phyloP scores from a whole-genome alignment of 306 rosid species.

The Astragalus membranaceus region DNA sequence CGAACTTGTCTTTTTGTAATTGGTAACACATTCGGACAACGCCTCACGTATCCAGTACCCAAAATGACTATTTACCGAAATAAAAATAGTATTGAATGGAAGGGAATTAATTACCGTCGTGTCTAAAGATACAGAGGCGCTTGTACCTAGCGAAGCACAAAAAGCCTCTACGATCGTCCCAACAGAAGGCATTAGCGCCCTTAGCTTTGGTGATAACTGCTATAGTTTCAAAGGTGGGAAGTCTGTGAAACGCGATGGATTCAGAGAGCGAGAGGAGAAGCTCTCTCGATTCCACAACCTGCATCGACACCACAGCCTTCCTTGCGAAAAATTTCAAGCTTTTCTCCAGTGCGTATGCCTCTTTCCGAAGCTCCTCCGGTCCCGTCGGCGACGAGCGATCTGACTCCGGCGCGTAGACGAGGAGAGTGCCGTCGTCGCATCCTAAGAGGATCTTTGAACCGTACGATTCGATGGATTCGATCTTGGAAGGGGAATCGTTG shows the following conservation, averaged over 20 bases:
- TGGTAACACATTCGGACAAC: too few species aligned
- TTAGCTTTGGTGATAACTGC: conserved; percentile 93
- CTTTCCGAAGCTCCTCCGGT: conserved; percentile 18
- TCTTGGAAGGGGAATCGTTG: conserved; percentile 48
- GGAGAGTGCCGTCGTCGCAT: conserved; percentile 90
- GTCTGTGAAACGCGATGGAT: conserved; percentile 80
- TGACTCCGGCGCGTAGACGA: conserved; percentile 52
- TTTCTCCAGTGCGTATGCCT: conserved; percentile 43
- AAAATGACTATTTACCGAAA: not conserved
- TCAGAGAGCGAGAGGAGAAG: conserved; percentile 81
- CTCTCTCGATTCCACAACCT: conserved; percentile 69
- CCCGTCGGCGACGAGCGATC: not conserved
- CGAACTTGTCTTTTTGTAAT: too few species aligned
- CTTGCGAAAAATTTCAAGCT: conserved; percentile 54
- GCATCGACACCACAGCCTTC: conserved; percentile 62
- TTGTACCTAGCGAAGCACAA: conserved; percentile 87
- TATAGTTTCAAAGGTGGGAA: conserved; percentile 65
- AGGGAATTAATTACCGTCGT: conserved; percentile 67
- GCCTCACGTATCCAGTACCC: too few species aligned
- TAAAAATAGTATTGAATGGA: not conserved
- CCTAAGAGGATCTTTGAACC: conserved; percentile 70
- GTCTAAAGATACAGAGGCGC: conserved; percentile 81
- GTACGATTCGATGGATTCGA: conserved; percentile 74
- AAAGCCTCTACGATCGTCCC: conserved; percentile 88
- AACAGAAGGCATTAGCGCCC: conserved; percentile 74